Base-by-base conservation (phyloP, 2,329 filamentous ascomycete species). In the Geoglossum cookeanum region DNA sequence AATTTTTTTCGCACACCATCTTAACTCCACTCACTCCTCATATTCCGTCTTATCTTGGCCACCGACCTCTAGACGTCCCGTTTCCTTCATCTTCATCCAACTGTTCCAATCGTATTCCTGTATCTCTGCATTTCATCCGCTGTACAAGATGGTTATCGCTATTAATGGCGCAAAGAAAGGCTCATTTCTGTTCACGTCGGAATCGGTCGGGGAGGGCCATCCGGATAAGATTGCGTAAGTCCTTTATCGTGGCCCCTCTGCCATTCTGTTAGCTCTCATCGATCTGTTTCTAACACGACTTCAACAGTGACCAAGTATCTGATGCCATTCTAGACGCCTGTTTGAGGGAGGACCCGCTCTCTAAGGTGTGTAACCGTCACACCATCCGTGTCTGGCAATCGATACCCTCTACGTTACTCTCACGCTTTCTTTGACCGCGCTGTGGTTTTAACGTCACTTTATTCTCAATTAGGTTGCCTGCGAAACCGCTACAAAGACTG, bases 401-500 rank as follows among this genome's bases (percentile, higher is more conserved):
- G 7, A 15, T 9, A 13, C 15, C 49, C 8, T 30, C 9, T 52
- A 30, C 15, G 30, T 7, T 22, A 22, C 1, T 22, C 22, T 22
- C 22, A 27, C 15, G 15, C 15, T 55, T n/a, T n/a, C 45, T 13
- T 33, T 22, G n/a, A 22, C 22, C 11, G 13, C 17, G 8, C 33
- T 11, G 15, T 44, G 37, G 30, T 13, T n/a, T n/a, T 55, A 35
- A 55, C 37, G 27, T 45, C 2, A 4, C 3, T 33, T 32, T 17
- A 13, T 17, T 37, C 17, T 39, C 30, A 13, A 15, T 55, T 61
- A 72, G 76, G 80, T 97, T 66, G 92, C 92, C 72, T 98, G 92
- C 75, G 92, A 98, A 80, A 96, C 91, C 65, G 92, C 92, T 68
- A 95, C 92, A 78, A 98, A 98, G 87, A 98, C 92, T 65, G 92